Percentiles rank a stretch among this genome's conserved stretches.
These are phyloP conservation scores for Phytophthora sojae DNA, from an alignment of 352 stramenopile genomes.

Conservation along the genomic window DNA sequence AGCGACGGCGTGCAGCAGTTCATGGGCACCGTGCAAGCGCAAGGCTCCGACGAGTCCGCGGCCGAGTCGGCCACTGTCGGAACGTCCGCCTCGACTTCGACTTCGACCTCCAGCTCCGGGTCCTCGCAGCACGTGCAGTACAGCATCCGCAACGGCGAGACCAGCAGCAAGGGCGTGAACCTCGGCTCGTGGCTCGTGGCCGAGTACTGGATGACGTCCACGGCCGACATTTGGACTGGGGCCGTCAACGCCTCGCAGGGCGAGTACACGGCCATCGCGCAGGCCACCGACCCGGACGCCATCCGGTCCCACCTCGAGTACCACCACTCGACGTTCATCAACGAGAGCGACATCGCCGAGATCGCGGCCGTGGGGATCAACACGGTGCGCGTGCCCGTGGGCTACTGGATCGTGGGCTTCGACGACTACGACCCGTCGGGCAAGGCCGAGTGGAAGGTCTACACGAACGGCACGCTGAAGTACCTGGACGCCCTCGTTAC, in stretches of 20 bases:
- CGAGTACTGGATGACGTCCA: constrained; percentile 82
- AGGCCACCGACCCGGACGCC: constrained; percentile 41
- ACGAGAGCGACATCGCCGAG: constrained; percentile 63
- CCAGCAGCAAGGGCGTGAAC: constrained; percentile 70
- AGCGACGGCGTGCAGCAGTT: constrained; percentile 21
- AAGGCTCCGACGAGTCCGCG: constrained; percentile 7
- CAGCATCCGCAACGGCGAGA: constrained; percentile 60
- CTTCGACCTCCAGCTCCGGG: not conserved
- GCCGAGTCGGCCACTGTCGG: not conserved
- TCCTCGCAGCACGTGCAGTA: constrained; percentile 59
- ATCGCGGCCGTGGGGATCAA: constrained; percentile 77
- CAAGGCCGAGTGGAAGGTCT: constrained; percentile 55
- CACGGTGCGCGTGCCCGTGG: constrained; percentile 81
- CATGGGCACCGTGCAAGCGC: constrained; percentile 17
- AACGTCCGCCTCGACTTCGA: not conserved
- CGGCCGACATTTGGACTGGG: constrained; percentile 64
- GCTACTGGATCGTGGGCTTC: constrained; percentile 83
- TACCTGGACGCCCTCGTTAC: constrained; percentile 61
- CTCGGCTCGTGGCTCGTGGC: constrained; percentile 81
- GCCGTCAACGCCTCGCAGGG: constrained; percentile 40
- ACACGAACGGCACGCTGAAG: constrained; percentile 49
- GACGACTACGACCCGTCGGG: constrained; percentile 61
- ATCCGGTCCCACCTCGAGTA: constrained; percentile 54
- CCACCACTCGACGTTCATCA: constrained; percentile 77
- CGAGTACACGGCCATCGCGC: constrained; percentile 72